Conservation (phyloP, 2,329 filamentous ascomycete genomes). For the Paecilomyces variotii region DNA sequence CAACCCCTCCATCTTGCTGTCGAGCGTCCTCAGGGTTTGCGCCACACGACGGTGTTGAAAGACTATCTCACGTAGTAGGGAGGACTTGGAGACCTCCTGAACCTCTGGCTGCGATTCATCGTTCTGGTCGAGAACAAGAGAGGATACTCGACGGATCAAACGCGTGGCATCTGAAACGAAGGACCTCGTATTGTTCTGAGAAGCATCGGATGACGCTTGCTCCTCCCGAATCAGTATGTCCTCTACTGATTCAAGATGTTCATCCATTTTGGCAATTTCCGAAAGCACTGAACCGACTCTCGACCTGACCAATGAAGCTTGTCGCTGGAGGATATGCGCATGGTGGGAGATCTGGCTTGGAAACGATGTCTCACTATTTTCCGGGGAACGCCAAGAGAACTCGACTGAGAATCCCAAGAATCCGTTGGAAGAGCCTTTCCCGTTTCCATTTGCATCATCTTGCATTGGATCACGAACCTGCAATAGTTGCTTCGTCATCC, state of each 20-base stretch:
- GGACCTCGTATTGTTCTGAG: not conserved
- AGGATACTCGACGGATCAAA: not conserved
- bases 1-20: not conserved
- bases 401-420: not conserved
- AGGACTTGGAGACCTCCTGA: not conserved
- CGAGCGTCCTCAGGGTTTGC: not conserved
- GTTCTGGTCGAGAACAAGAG: not conserved
- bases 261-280: conserved; percentile 24
- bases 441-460: not conserved
- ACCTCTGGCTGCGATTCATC: not conserved
- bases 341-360: conserved; percentile 23
- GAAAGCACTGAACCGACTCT: conserved; percentile 22
- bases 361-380: conserved; percentile 3
- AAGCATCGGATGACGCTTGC: conserved; percentile 7
- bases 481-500: not conserved
- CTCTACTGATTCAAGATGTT: conserved; percentile 27
- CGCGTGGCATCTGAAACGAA: not conserved
- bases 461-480: not conserved
- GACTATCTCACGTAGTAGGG: not conserved
- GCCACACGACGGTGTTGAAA: not conserved
- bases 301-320: conserved; percentile 23
- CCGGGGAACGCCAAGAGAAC: not conserved
- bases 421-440: not conserved
- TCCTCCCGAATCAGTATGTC: conserved; percentile 15
- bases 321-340: conserved; percentile 24